Conservation (phyloP, 495 filamentous ascomycete genomes). For the Penicillium malachiteum region DNA sequence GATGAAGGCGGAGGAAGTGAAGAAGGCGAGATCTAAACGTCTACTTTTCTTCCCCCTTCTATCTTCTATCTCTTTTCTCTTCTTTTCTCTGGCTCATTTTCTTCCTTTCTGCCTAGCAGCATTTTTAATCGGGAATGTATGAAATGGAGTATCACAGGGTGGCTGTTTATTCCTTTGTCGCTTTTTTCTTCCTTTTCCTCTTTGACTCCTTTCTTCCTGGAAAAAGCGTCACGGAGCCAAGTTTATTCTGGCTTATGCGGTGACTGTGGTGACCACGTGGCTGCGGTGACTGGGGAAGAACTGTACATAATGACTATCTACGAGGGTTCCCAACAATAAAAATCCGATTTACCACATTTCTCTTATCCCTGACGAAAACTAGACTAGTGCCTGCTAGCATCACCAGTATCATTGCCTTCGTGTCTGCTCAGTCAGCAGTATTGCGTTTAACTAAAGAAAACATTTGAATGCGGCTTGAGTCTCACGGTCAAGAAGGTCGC, state of each 20-base stretch:
- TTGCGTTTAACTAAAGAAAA: too few relatives aligned
- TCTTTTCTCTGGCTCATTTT: neutral
- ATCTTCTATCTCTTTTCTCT: neutral
- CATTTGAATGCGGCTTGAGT: too few relatives aligned
- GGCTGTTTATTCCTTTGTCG: neutral
- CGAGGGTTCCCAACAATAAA: conserved; percentile 11
- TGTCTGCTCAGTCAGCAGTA: too few relatives aligned
- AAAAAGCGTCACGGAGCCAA: too few relatives aligned
- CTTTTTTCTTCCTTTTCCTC: neutral
- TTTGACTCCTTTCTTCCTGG: too few relatives aligned
- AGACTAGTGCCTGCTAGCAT: too few relatives aligned
- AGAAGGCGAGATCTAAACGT: conserved; percentile 42
- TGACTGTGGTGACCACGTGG: too few relatives aligned
- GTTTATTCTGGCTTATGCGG: too few relatives aligned
- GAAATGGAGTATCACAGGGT: neutral
- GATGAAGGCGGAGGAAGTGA: conserved; percentile 43
- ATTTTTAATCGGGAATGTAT: neutral
- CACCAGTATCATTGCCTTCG: too few relatives aligned
- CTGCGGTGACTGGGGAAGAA: neutral
- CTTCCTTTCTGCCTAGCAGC: neutral
- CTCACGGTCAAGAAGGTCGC: too few relatives aligned
- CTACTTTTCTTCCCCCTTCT: neutral
- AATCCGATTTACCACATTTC: neutral
- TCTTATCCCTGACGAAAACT: too few relatives aligned
- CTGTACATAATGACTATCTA: conserved; percentile 19